Conservation (phyloP, 768 basidiomycete species). For the Lactarius indigo region DNA sequence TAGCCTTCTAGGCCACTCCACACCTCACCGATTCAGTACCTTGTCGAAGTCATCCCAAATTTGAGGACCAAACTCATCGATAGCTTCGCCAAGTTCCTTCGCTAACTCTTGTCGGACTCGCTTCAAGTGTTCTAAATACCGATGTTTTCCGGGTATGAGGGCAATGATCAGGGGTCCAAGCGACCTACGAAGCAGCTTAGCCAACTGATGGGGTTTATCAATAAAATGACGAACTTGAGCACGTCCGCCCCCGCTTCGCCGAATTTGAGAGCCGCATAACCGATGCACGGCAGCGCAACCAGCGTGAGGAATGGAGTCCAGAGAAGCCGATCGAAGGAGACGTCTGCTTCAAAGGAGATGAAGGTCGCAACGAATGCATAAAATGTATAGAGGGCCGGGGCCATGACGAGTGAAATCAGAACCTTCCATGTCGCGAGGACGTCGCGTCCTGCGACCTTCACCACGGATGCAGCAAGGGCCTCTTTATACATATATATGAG, state of each 20-base stretch:
- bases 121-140: conserved; percentile 71
- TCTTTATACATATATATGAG: conserved; percentile 44
- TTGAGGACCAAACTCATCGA: conserved; percentile 85
- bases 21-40: conserved; percentile 39
- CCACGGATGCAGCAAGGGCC: conserved; percentile 90
- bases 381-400: conserved; percentile 77
- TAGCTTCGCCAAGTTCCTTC: conserved; percentile 75
- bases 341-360: conserved; percentile 62
- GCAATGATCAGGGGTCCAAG: conserved; percentile 86
- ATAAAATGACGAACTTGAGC: conserved; percentile 62
- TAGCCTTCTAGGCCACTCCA: background rate
- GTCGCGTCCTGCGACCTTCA: conserved; percentile 91
- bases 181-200: conserved; percentile 50
- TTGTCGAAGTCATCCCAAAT: conserved; percentile 84
- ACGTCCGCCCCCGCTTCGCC: conserved; percentile 98
- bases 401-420: conserved; percentile 83
- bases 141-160: conserved; percentile 82
- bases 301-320: conserved; percentile 75
- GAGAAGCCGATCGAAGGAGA: conserved; percentile 57
- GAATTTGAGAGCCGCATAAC: conserved; percentile 90
- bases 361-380: conserved; percentile 84
- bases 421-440: conserved; percentile 98
- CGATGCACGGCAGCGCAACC: conserved; percentile 76
- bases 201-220: conserved; percentile 9
- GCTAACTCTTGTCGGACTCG: conserved; percentile 67